Evolutionary conservation across 345 rosid species (phyloP), one percentile per base, ranked within the genome.

Genomic region (Salix purpurea): DNA sequence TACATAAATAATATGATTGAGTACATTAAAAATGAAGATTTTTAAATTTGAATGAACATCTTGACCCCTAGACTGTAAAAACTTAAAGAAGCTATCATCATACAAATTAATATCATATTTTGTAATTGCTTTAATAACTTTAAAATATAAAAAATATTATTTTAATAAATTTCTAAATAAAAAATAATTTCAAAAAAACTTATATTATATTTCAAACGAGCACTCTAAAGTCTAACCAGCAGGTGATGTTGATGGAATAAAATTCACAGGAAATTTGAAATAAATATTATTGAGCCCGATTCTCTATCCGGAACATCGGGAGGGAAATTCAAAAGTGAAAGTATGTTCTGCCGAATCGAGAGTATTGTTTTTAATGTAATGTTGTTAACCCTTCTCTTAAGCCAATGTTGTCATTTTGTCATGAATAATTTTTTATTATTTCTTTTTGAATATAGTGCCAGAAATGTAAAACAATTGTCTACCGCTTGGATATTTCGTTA

Each of bases 311-410:
- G 32, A 40, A 42, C 39, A 12, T 34, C 44, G 19, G 34, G 64
- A 71, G 48, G 74, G 74, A 71, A 71, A 71, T 71, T 71, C 58
- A 36, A 71, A 71, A 70, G 56, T 50, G 56, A 50, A 16, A 16
- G 56, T 0, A 48, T 50, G 56, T 6, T 50, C 56, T 16, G n/a
- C 56, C 56, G 56, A 0, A 16, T 18, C n/a, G 56, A 50, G 56
- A 50, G 56, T 50, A 5, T 18, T 18, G 18, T 50, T 6, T 18
- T 50, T 18, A 48, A 0, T 16, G 0, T 4, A 5, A 1, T 50
- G 19, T 7, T 16, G 1, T 6, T 18, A 18, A 0, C 16, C 8
- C n/a, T 15, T 18, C 8, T 50, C n/a, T 15, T 15, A 16, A 50
- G n/a, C 6, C 6, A 50, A 6, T 50, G 9, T 50, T 50, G n/a